phyloP scores from a whole-genome alignment of 108 stramenopile species.

The Cyclotella atomus region DNA sequence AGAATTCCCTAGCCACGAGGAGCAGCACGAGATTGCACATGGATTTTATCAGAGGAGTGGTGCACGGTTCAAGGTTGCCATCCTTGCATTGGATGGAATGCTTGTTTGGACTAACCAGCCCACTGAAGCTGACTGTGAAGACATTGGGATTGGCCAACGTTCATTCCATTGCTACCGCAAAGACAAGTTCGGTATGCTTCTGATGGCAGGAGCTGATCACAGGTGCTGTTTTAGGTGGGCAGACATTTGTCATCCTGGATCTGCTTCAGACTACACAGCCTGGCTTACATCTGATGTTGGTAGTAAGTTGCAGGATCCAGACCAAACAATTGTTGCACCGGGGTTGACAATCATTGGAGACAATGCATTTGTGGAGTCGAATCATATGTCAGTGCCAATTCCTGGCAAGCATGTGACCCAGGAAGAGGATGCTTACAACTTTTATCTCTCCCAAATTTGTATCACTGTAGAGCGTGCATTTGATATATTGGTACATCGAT shows the following conservation, averaged over 20 bases:
- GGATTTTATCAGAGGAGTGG: conserved; percentile 28
- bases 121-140: not conserved
- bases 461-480: not conserved
- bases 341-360: not conserved
- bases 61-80: conserved; percentile 16
- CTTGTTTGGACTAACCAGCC: conserved; percentile 37
- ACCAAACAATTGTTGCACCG: not conserved
- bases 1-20: conserved; percentile 22
- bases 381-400: not conserved
- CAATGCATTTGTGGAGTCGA: not conserved
- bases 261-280: not conserved
- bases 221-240: not conserved
- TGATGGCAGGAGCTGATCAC: conserved; percentile 10
- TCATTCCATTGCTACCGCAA: conserved; percentile 5
- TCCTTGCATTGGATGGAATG: conserved; percentile 43
- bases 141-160: not conserved
- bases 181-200: conserved; percentile 1
- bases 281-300: not conserved
- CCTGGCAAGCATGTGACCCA: not conserved
- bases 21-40: conserved; percentile 33
- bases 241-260: not conserved
- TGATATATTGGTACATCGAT: not conserved
- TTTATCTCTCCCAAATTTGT: not conserved
- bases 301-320: no score
- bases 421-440: not conserved